phyloP scores from a whole-genome alignment of 1,139 yeast genomes.

The Hyphopichia pseudoburtonii region DNA sequence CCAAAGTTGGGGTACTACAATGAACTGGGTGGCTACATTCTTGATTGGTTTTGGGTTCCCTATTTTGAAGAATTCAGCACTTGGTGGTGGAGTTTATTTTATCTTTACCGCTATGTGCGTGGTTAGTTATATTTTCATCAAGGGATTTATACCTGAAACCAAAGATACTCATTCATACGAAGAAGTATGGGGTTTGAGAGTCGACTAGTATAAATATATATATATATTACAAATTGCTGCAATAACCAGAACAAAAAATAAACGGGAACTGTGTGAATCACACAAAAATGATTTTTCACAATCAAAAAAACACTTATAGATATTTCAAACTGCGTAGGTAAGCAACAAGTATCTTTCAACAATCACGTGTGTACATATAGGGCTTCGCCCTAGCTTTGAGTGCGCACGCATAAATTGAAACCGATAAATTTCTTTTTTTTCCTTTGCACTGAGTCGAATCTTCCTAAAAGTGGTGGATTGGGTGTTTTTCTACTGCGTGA shows the following conservation, averaged over 20 bases:
- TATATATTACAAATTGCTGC: not conserved
- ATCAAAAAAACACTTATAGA: no score
- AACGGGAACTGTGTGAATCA: no score
- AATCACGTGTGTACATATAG: not conserved
- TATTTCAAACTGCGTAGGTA: no score
- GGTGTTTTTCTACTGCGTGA: no score
- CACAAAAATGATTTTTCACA: no score
- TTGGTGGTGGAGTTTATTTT: constrained; percentile 82
- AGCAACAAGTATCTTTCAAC: no score
- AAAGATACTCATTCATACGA: constrained; percentile 61
- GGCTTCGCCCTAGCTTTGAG: not conserved
- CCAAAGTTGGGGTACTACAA: constrained; percentile 87
- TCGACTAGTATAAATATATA: constrained; percentile 2
- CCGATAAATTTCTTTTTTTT: no score
- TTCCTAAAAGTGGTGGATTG: no score
- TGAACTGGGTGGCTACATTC: constrained; percentile 91
- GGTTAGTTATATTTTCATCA: constrained; percentile 48
- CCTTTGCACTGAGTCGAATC: no score
- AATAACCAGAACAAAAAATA: no score
- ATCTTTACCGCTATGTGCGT: constrained; percentile 63
- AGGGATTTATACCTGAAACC: constrained; percentile 69
- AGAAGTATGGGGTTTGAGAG: constrained; percentile 53
- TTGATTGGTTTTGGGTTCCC: constrained; percentile 82
- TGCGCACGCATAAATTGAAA: no score
- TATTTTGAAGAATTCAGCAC: constrained; percentile 48